These are phyloP conservation scores for Vaccinium corymbosum DNA, from an alignment of 148 eudicot species.

Conservation along the genomic window DNA sequence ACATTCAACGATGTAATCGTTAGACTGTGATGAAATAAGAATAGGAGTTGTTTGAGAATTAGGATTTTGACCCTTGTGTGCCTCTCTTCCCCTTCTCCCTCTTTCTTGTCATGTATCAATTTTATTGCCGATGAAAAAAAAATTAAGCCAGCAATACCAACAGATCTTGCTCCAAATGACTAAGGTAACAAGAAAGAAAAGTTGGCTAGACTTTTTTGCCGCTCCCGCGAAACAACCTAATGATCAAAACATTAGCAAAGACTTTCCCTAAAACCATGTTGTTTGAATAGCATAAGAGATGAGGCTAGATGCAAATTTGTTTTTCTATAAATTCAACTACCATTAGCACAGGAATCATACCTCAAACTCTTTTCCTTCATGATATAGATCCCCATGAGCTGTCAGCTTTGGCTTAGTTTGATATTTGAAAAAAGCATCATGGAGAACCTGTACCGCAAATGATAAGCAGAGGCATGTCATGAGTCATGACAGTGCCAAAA, in stretches of 20 bases:
- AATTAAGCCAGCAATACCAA: background rate
- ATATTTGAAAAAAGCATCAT: slow-evolving; percentile 96
- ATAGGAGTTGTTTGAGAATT: too few species aligned
- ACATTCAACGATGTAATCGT: too few species aligned
- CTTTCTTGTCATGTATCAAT: too few species aligned
- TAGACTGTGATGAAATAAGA: too few species aligned
- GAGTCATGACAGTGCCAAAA: background rate
- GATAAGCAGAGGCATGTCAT: slow-evolving; percentile 4
- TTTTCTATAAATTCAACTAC: background rate
- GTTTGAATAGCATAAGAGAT: background rate
- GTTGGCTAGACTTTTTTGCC: background rate
- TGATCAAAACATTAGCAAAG: slow-evolving; percentile 4
- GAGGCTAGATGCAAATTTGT: background rate
- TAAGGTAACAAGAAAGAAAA: background rate
- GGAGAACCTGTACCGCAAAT: slow-evolving; percentile 68
- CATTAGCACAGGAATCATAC: slow-evolving; percentile 29
- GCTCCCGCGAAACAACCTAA: background rate
- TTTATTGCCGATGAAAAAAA: background rate
- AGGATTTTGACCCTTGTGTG: too few species aligned
- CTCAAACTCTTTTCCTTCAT: slow-evolving; percentile 99
- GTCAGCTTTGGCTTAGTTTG: slow-evolving; percentile 96
- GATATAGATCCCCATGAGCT: slow-evolving; percentile 80
- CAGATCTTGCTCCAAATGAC: background rate
- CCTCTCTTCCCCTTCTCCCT: too few species aligned
- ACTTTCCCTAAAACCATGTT: background rate